Base-by-base conservation (phyloP, 1,284 basidiomycete species). In the Malassezia slooffiae region DNA sequence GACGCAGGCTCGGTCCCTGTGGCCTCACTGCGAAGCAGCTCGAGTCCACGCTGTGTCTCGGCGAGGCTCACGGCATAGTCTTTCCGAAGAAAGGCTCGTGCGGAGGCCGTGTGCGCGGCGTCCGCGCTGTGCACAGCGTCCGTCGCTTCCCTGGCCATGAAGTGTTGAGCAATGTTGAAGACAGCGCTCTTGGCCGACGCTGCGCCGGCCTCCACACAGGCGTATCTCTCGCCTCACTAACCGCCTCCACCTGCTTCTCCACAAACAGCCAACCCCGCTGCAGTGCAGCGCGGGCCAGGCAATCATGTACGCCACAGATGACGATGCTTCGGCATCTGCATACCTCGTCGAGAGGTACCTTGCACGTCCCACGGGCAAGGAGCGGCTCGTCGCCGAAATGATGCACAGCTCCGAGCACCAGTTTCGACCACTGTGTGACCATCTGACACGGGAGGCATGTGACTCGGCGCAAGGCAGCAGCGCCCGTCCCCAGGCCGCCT, bases 361-460 rank as follows among this genome's bases (percentile, higher is more conserved):
- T 21, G 40, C 41, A 1, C 41, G 45, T 10, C 60, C 63, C 2
- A 59, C 65, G 6, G 61, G 60, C 6, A 68, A 68, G 47, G 49
- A 60, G 36, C 46, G 51, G 5, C 37, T 67, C 8, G 51, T 62
- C 7, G 52, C 57, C 13, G 38, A 47, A 29, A 35, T 56, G 9
- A 50, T 61, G 44, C 44, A 45, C 22, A 55, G 58, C 40, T 48
- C 52, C 26, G 59, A 63, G 41, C 58, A 61, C 22, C 47, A 52
- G 1, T 57, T 55, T 27, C 61, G 60, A 36, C 38, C 52, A 4
- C 55, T 62, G 29, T 68, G 65, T 37, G 28, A 43, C 17, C 48
- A 56, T 28, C 52, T 68, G 24, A 68, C 65, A 5, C 44, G 57
- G 1, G 29, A 43, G 20, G 60, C 60, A 10, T 68, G 65, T 41